Evolutionary conservation across 192 early-diverging fungal species (phyloP), one percentile per base, ranked within the genome.

Genomic region (Glomus cerebriforme): DNA sequence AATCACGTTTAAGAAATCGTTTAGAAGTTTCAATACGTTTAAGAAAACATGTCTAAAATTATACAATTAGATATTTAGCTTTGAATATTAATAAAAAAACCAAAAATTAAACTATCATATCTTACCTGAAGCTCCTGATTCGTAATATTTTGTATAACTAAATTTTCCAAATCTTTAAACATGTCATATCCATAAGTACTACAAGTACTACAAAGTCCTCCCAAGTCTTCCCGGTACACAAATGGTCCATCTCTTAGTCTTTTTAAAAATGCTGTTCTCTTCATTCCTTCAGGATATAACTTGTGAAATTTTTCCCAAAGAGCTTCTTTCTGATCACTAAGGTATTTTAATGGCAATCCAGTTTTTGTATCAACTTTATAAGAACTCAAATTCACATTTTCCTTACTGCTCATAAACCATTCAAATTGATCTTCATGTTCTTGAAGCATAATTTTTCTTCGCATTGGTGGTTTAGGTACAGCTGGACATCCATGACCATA

Each of bases 371-470:
- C 6, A 22, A 68, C 35, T 10, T 68, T 68, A 12, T 68, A 68
- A 35, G 35, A 68, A 68, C 34, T 68, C 17, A 68, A 34, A 68
- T 68, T 68, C 15, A 68, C 17, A 37, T 35, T 68, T n/a, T 13
- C 15, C 22, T 68, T 39, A 34, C 22, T 37, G 1, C 8, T 35
- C 6, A 68, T 35, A 24, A 39, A 68, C 15, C 0, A 35, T 68
- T 68, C 19, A 1, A 35, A 35, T 68, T 68, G 17, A 22, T 68
- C 34, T 2, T 68, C 5, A n/a, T n/a, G 8, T 0, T 19, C 2
- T 35, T 68, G 17, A 22, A 0, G 19, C 17, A 68, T 37, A 37
- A 68, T 68, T 22, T 35, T 22, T 35, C 9, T 35, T n/a, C 22
- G 3, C 27, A 65, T 65, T 31, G 10, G 0, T 68, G 5, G 66